Evolutionary conservation across 2,329 filamentous ascomycete species (phyloP).

Genomic region (Fusarium sp.): DNA sequence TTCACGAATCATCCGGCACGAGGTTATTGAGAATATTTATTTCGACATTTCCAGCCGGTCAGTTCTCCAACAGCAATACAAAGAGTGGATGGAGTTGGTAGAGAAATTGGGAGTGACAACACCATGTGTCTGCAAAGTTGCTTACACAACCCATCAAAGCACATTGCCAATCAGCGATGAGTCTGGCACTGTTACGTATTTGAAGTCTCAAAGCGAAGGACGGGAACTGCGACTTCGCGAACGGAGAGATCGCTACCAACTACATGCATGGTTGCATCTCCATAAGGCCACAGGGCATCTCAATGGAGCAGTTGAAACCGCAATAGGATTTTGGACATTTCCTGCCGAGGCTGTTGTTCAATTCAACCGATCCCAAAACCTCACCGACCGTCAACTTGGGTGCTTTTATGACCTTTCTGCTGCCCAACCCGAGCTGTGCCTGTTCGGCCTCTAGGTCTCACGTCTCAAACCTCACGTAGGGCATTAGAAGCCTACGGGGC

Average conservation of each 20-base stretch:
- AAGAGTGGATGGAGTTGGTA: not conserved
- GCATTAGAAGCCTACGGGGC: not conserved
- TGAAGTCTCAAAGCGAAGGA: too few relatives aligned
- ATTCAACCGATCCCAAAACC: too few relatives aligned
- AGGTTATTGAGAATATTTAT: not conserved
- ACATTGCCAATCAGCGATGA: too few relatives aligned
- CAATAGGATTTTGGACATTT: not conserved
- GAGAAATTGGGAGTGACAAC: not conserved
- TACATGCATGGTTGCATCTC: too few relatives aligned
- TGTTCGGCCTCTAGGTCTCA: not conserved
- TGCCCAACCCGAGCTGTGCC: not conserved
- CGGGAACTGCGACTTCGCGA: too few relatives aligned
- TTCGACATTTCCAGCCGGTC: too few relatives aligned
- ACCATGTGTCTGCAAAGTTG: not conserved
- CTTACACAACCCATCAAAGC: not conserved
- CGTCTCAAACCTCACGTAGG: not conserved
- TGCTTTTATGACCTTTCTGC: not conserved
- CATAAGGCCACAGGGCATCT: not conserved
- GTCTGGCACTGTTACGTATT: too few relatives aligned
- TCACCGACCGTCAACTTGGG: fast-evolving
- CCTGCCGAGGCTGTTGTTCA: not conserved
- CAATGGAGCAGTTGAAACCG: not conserved
- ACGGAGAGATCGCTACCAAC: too few relatives aligned
- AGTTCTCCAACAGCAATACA: not conserved
- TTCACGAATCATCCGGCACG: not conserved